Evolutionary conservation across 306 rosid genomes (phyloP).

Genomic region (Benincasa hispida): DNA sequence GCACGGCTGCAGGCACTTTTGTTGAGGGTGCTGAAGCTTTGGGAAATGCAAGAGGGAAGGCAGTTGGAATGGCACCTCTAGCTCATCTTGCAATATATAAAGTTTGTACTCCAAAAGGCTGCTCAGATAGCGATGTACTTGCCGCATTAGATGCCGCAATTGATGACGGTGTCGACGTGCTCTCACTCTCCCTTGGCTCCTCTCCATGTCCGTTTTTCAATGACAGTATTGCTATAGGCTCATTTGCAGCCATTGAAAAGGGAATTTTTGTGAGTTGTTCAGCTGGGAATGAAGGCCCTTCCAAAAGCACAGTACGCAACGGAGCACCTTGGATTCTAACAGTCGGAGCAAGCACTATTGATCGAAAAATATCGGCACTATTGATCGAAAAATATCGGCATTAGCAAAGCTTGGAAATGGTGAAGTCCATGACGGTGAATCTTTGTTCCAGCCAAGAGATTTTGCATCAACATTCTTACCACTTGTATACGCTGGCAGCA

Average conservation of each 20-base stretch:
- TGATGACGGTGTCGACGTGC: conserved; percentile 41
- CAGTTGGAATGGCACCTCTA: conserved; percentile 55
- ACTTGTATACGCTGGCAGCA: neutral
- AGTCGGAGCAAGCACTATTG: conserved; percentile 32
- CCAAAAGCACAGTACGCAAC: conserved; percentile 16
- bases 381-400: conserved; percentile 40
- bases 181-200: conserved; percentile 52
- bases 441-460: neutral
- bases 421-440: neutral
- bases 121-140: conserved; percentile 12
- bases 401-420: conserved; percentile 33
- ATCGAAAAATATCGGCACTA: conserved; percentile 38
- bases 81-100: conserved; percentile 56
- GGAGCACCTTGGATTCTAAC: conserved; percentile 66
- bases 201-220: conserved; percentile 23
- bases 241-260: conserved; percentile 51
- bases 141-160: conserved; percentile 23
- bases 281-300: conserved; percentile 57
- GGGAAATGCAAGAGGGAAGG: conserved; percentile 58
- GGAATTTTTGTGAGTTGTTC: conserved; percentile 59
- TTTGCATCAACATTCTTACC: neutral
- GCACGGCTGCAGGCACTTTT: conserved; percentile 52
- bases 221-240: conserved; percentile 40
- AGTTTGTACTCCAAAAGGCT: neutral
- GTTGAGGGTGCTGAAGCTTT: conserved; percentile 30